These are phyloP conservation scores for Oryza rufipogon DNA, from an alignment of 176 grass and related monocot genomes.

Conservation along the genomic window DNA sequence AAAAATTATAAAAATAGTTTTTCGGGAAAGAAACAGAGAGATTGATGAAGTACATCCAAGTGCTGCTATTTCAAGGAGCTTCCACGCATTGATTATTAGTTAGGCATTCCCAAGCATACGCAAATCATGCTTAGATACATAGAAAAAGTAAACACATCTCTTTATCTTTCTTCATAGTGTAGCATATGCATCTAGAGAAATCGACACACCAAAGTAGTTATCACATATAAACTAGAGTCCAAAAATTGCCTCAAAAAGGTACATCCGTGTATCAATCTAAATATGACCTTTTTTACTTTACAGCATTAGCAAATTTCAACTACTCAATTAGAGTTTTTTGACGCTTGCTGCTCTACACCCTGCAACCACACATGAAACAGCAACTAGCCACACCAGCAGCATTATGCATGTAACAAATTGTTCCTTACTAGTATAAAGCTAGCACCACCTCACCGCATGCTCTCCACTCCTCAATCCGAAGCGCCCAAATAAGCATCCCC, in stretches of 20 bases:
- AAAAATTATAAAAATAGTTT: background rate
- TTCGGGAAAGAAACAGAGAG: background rate
- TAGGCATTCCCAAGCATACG: conserved; percentile 5
- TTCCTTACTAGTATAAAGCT: background rate
- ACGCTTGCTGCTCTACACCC: background rate
- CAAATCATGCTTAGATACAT: conserved; percentile 4
- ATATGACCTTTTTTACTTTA: background rate
- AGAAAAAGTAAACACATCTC: background rate
- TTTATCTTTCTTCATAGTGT: conserved; percentile 4
- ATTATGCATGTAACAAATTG: background rate
- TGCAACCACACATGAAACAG: background rate
- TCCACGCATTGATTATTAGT: background rate
- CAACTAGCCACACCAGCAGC: background rate
- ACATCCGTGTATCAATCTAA: background rate
- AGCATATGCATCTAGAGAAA: conserved; percentile 6
- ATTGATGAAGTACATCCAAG: background rate
- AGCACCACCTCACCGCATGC: background rate
- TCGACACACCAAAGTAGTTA: background rate
- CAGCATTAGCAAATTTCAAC: background rate
- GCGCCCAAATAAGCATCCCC: background rate
- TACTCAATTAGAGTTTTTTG: background rate
- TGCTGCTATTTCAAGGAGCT: background rate
- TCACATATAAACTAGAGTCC: background rate
- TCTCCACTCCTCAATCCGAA: conserved; percentile 20
- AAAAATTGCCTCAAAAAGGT: background rate